phyloP scores from a whole-genome alignment of 2,329 filamentous ascomycete species.

The Calonectria montana region DNA sequence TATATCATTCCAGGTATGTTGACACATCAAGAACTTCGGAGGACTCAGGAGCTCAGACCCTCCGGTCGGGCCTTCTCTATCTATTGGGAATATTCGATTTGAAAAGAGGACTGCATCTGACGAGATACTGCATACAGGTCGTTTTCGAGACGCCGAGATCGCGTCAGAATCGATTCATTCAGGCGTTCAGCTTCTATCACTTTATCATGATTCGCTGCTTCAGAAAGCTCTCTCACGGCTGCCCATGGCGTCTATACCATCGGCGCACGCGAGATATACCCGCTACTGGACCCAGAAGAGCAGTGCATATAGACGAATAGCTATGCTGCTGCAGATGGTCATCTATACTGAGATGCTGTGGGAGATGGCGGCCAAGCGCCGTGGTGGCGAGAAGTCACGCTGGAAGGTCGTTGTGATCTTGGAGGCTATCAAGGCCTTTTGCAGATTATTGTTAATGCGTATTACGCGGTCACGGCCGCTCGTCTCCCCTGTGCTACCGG shows the following conservation, averaged over 20 bases:
- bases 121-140: slow-evolving; percentile 60
- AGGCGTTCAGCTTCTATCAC: slow-evolving; percentile 86
- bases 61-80: neutral
- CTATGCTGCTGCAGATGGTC: slow-evolving; percentile 86
- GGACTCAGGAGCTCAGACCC: neutral
- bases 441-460: slow-evolving; percentile 81
- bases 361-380: slow-evolving; percentile 94
- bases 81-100: neutral
- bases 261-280: slow-evolving; percentile 74
- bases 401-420: slow-evolving; percentile 91
- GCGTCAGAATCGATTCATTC: slow-evolving; percentile 94
- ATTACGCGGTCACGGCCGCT: slow-evolving; percentile 87
- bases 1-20: slow-evolving; percentile 88
- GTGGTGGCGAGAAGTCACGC: slow-evolving; percentile 79
- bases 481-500: slow-evolving; percentile 85
- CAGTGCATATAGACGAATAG: slow-evolving; percentile 81
- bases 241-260: slow-evolving; percentile 64
- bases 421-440: slow-evolving; percentile 88
- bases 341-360: slow-evolving; percentile 96
- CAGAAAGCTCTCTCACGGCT: slow-evolving; percentile 71
- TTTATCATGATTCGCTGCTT: slow-evolving; percentile 93
- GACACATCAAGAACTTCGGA: neutral
- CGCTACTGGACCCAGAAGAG: slow-evolving; percentile 73
- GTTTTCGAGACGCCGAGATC: slow-evolving; percentile 92
- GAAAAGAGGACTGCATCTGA: slow-evolving; percentile 1